These are phyloP conservation scores for Heterococcus sp. DNA, from an alignment of 108 stramenopile species.

Conservation along the genomic window DNA sequence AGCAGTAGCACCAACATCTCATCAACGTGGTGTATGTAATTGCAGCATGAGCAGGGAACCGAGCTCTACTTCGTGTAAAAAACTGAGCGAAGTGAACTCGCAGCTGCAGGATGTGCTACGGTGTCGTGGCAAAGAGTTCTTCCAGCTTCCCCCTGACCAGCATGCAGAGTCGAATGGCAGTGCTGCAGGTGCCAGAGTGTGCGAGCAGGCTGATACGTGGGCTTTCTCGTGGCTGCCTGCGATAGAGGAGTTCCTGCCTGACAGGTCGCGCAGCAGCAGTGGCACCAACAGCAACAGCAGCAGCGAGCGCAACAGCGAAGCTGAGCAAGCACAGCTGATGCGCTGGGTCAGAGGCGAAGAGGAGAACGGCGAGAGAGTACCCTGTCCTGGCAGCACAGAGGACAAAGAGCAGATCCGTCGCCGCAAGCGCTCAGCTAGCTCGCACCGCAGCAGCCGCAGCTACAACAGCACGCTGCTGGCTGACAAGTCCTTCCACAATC, in stretches of 20 bases:
- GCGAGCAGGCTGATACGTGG: conserved; percentile 40
- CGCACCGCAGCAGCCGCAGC: background rate
- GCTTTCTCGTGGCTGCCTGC: conserved; percentile 46
- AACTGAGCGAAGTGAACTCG: background rate
- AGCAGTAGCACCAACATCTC: too few species aligned
- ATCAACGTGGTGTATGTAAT: too few species aligned
- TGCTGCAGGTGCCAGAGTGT: background rate
- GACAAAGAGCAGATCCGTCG: background rate
- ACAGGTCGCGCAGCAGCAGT: background rate
- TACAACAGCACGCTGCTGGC: conserved; percentile 36
- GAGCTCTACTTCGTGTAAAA: too few species aligned
- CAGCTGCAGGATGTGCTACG: background rate
- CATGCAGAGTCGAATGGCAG: background rate
- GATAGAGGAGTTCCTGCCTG: conserved; percentile 34
- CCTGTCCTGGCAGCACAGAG: background rate
- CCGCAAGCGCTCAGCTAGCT: background rate
- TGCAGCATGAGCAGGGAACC: conserved; percentile 79
- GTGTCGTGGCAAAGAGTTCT: background rate
- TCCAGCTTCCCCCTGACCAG: background rate
- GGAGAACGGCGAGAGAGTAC: background rate
- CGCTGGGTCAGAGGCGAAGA: background rate
- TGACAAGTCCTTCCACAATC: conserved; percentile 43
- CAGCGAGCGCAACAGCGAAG: background rate
- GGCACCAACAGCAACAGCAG: background rate
- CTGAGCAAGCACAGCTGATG: background rate